Evolutionary conservation across 2,329 filamentous ascomycete species (phyloP), one percentile per base, ranked within the genome.

Genomic region (Alternaria sp.): DNA sequence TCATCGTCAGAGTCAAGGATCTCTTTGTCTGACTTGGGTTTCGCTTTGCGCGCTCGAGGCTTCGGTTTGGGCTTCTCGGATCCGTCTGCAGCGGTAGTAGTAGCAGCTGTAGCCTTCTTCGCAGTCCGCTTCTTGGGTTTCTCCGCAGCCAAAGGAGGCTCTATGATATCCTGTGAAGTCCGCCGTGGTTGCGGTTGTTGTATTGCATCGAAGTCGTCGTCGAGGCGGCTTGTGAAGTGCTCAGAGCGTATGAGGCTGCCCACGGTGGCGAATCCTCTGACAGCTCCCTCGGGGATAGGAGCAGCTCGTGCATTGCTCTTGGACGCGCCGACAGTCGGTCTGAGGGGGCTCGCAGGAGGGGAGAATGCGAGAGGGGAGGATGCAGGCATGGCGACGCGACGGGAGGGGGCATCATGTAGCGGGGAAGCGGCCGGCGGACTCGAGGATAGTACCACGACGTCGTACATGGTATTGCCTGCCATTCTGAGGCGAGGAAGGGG

Each of bases 221-320:
- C 65, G 1, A 63, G 28, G 9, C 68, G 66, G 12, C 73, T 65
- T 33, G 61, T 68, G 45, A 77, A 72, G 51, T 75, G 72, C 43
- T 73, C 70, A 2, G 74, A 75, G 58, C 68, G 71, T n/a, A 79
- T 56, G 15, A 80, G 62, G 56, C 72, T 77, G 55, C 67, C 67
- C 7, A 77, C 76, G 59, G 76, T 79, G 70, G 75, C 75, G 57
- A 79, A 80, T 21, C 77, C 78, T 59, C 71, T 70, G 3, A 66
- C 51, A 12, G 68, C 71, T 8, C 65, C 71, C 20, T 70, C 62
- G 21, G 78, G 73, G 28, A 77, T 70, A 2, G 68, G 58, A 21
- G 67, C 69, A 55, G 73, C 76, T 45, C 72, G 68, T 26, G 72
- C 72, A 5, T 73, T 75, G 20, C 64, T 64, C 58, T 58, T 69